Percentiles rank a stretch among this genome's conserved stretches.
Conservation (phyloP, 2,329 filamentous ascomycete species). For the Macroventuria anomochaeta region DNA sequence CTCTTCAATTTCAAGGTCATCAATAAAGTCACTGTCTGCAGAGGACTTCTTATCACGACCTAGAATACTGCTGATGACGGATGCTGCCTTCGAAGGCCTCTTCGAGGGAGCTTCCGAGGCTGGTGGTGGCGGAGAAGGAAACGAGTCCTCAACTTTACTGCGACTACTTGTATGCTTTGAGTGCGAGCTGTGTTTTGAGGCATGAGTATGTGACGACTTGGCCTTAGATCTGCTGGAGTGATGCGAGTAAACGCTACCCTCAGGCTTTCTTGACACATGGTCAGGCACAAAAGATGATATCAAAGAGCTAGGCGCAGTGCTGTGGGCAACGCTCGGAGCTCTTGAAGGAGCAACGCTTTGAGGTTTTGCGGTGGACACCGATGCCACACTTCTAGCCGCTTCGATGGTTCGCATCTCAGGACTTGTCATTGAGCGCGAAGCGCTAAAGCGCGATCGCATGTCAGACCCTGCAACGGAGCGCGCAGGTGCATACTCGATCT, state of each 20-base stretch:
- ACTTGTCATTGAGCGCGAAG: slow-evolving; percentile 40
- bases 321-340: slow-evolving; percentile 31
- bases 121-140: slow-evolving; percentile 34
- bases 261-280: slow-evolving; percentile 32
- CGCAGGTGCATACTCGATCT: slow-evolving; percentile 48
- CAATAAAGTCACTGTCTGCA: slow-evolving; percentile 41
- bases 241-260: slow-evolving; percentile 44
- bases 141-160: slow-evolving; percentile 28
- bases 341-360: slow-evolving; percentile 22
- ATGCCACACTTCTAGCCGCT: slow-evolving; percentile 26
- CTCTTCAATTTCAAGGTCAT: slow-evolving; percentile 48
- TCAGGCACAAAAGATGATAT: slow-evolving; percentile 49
- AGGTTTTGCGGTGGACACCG: slow-evolving; percentile 24
- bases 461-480: slow-evolving; percentile 37
- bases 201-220: slow-evolving; percentile 38
- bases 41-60: slow-evolving; percentile 41
- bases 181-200: slow-evolving; percentile 36
- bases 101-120: slow-evolving; percentile 30
- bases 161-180: slow-evolving; percentile 35
- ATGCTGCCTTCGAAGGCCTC: slow-evolving; percentile 36
- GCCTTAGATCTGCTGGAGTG: slow-evolving; percentile 45
- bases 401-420: slow-evolving; percentile 39
- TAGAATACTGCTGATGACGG: slow-evolving; percentile 47
- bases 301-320: slow-evolving; percentile 41
- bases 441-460: slow-evolving; percentile 32